Percentiles rank a stretch among this genome's conserved stretches.
phyloP scores from a whole-genome alignment of 306 rosid species.

The Astragalus membranaceus region DNA sequence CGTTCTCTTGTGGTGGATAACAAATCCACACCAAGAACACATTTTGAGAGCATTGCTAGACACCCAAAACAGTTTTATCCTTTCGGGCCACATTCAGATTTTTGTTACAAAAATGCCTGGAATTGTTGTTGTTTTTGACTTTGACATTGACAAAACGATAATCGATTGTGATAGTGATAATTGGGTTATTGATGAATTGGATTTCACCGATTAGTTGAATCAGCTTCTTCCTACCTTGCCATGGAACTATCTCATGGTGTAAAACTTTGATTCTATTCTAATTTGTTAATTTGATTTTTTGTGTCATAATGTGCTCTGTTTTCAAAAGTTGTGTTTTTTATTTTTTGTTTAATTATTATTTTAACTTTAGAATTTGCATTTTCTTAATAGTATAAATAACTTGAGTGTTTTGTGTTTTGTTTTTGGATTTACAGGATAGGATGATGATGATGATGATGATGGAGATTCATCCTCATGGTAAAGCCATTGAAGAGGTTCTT shows the following conservation, averaged over 20 bases:
- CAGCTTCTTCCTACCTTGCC: conserved; percentile 70
- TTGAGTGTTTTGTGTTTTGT: background rate
- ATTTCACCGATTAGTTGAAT: conserved; percentile 58
- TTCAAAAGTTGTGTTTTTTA: too few relatives aligned
- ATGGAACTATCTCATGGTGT: conserved; percentile 81
- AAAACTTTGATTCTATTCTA: too few relatives aligned
- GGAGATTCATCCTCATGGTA: conserved; percentile 55
- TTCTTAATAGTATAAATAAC: background rate
- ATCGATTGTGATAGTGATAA: conserved; percentile 76
- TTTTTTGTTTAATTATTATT: too few relatives aligned
- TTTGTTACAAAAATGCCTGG: too few relatives aligned
- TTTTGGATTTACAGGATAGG: conserved; percentile 53
- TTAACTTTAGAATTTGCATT: background rate
- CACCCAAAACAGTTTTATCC: background rate
- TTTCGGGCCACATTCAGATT: too few relatives aligned
- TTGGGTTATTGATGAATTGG: conserved; percentile 67
- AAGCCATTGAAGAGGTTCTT: conserved; percentile 45
- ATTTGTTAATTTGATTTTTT: too few relatives aligned
- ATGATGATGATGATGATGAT: too few relatives aligned
- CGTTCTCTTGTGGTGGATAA: background rate
- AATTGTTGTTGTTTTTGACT: too few relatives aligned
- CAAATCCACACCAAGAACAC: conserved; percentile 2
- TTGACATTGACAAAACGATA: conserved; percentile 71
- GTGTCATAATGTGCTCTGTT: too few relatives aligned
- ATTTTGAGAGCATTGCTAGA: background rate